phyloP scores from a whole-genome alignment of 768 basidiomycete species.

The Scleroderma bovista region DNA sequence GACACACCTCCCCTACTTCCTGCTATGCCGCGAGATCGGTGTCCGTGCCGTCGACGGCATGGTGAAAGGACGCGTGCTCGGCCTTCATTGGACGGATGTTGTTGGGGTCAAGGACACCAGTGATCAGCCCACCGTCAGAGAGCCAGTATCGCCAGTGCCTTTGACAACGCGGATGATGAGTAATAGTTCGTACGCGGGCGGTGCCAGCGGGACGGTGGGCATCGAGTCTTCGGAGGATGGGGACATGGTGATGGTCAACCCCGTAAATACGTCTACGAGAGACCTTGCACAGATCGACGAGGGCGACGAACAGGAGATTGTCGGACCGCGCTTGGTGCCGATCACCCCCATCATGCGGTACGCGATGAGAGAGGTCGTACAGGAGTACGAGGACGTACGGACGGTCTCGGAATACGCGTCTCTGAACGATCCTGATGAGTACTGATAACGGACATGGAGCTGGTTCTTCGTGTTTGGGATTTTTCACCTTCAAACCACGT shows the following conservation, averaged over 20 bases:
- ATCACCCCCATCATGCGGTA: constrained; percentile 77
- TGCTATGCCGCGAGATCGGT: constrained; percentile 78
- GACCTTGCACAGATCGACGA: constrained; percentile 44
- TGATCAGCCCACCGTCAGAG: constrained; percentile 16
- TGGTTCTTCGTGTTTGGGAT: neutral
- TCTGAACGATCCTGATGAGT: constrained; percentile 64
- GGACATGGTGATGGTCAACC: constrained; percentile 43
- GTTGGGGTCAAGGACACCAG: constrained; percentile 43
- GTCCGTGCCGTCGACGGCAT: constrained; percentile 80
- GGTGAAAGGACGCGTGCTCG: constrained; percentile 71
- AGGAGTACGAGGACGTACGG: constrained; percentile 74
- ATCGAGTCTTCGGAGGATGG: constrained; percentile 37
- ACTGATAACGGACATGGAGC: constrained; percentile 31
- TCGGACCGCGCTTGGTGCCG: constrained; percentile 74
- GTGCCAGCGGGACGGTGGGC: constrained; percentile 39
- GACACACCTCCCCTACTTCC: constrained; percentile 70
- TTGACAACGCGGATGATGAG: constrained; percentile 24
- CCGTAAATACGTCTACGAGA: constrained; percentile 33
- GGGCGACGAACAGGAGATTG: constrained; percentile 47
- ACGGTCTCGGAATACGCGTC: constrained; percentile 78
- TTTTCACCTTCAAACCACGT: neutral
- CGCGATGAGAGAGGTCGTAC: constrained; percentile 80
- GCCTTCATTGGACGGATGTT: constrained; percentile 72
- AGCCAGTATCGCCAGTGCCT: constrained; percentile 21
- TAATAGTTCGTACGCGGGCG: constrained; percentile 20